A percentile compares a stretch with the other conserved stretches of the same genome.
These are phyloP conservation scores for Striga asiatica DNA, from an alignment of 257 asterid species.

Conservation along the genomic window DNA sequence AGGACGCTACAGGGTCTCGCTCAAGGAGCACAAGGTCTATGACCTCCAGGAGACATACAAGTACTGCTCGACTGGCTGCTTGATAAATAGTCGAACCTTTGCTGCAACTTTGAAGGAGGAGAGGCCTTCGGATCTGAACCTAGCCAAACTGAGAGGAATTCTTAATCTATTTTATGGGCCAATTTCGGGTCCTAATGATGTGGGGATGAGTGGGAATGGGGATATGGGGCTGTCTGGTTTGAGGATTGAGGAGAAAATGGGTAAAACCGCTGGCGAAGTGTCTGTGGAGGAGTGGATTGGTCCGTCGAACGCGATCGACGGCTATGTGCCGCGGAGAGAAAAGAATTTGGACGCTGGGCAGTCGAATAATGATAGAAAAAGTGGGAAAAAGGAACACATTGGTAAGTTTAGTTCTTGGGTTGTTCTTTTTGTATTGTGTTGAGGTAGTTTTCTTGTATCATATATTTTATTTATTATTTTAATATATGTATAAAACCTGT, in stretches of 20 bases:
- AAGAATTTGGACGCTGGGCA: constrained; percentile 18
- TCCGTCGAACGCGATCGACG: constrained; percentile 86
- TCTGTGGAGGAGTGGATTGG: constrained; percentile 89
- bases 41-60: constrained; percentile 81
- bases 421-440: not conserved
- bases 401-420: constrained; percentile 9
- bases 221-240: constrained; percentile 42
- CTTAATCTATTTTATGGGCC: constrained; percentile 40
- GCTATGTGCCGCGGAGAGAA: constrained; percentile 72
- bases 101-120: constrained; percentile 53
- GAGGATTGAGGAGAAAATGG: constrained; percentile 62
- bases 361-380: constrained; percentile 22
- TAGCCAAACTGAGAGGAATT: constrained; percentile 42
- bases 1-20: constrained; percentile 72
- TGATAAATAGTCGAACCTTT: constrained; percentile 63
- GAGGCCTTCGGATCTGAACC: constrained; percentile 45
- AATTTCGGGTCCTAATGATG: constrained; percentile 29
- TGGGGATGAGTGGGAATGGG: constrained; percentile 37
- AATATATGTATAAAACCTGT: no score
- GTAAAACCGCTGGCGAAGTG: constrained; percentile 42
- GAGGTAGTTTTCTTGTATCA: not conserved
- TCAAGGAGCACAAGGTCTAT: constrained; percentile 83
- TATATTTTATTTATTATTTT: no score
- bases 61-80: constrained; percentile 75
- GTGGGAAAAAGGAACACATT: constrained; percentile 21